Evolutionary conservation across 345 rosid genomes (phyloP), one percentile per base, ranked within the genome.

Genomic region (Rhodomyrtus tomentosa): DNA sequence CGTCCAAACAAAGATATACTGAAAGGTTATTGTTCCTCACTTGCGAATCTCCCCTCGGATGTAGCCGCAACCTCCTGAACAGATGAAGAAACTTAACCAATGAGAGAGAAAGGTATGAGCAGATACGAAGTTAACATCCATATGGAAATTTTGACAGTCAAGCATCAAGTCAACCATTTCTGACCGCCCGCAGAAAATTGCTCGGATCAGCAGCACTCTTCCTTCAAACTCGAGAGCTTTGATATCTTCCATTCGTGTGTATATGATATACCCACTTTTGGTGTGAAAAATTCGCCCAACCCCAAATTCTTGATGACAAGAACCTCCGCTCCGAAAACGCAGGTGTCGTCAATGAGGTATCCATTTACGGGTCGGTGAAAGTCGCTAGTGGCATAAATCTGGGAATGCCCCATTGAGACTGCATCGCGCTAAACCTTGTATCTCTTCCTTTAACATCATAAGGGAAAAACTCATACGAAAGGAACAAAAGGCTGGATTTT

Each of bases 251-350:
- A 42, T 55, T 40, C 20, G 4, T 42, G 21, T 3, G 10, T 38
- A 48, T 22, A 0, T 36, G 73, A 20, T 56, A 76, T 10, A 54
- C 36, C 48, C 84, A 42, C 13, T 36, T 22, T 82, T 21, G 48
- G 24, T 36, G 27, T 56, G 40, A 56, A 16, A 11, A 32, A 82
- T 20, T 82, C 84, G 7, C 84, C 32, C 29, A 38, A 6, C 48
- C 83, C 29, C 12, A 32, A 45, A 27, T 55, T 25, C 54, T 85
- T 42, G 22, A 22, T 8, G 29, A 85, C 50, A 29, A 85, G 50
- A n/a, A 82, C 22, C 55, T 76, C 85, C 24, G 24, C 85, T 7
- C 87, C 87, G 74, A 82, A 82, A 20, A n/a, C n/a, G 82, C 87
- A 55, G 18, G 16, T 53, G 48, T 74, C 80, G 25, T 85, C 38